Base-by-base conservation (phyloP, 2,329 filamentous ascomycete genomes). In the Dactylellina drechsleri region DNA sequence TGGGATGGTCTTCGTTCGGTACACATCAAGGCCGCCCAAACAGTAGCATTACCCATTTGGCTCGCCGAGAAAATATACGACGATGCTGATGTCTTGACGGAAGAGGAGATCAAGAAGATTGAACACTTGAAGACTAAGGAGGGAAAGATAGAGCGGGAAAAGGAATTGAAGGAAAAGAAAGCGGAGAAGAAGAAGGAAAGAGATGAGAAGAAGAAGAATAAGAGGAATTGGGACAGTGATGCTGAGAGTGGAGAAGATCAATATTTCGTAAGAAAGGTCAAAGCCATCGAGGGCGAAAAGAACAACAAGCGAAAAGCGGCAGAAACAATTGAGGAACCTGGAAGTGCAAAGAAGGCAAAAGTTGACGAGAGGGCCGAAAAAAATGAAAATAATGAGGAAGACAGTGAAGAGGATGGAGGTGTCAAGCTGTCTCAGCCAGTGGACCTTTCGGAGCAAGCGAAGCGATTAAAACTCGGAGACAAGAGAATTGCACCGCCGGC, bases 1-100 rank as follows among this genome's bases (percentile, higher is more conserved):
- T 97, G 93, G 93, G 88, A 88, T 80, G 95, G 94, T 81, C 87
- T 98, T 77, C 90, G 90, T 82, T 88, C 88, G 77, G 84, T 99
- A 76, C 93, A 96, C 82, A 86, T 99, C 85, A 99, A 98, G 86
- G 92, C 92, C 2, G 90, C 92, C 28, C 89, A 92, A 80, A 97
- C 94, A 3, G 90, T 90, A 76, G 91, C 94, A 7, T 86, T 99
- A 80, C 95, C 95, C n/a, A 89, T 99, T 81, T 99, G 93, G 92
- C 84, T 97, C 81, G 91, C 94, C 3, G 90, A 93, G 78, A 93
- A 97, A 85, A 85, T 99, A 77, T 99, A 95, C 93, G 91, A 95
- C 77, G 86, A 88, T 76, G 89, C 92, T 76, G 88, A 90, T 80
- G 88, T 97, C 5, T 84, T 95, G 18, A 72, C 47, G 4, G 84